These are phyloP conservation scores for Ligustrum vulgare DNA, from an alignment of 257 asterid genomes.

Conservation along the genomic window DNA sequence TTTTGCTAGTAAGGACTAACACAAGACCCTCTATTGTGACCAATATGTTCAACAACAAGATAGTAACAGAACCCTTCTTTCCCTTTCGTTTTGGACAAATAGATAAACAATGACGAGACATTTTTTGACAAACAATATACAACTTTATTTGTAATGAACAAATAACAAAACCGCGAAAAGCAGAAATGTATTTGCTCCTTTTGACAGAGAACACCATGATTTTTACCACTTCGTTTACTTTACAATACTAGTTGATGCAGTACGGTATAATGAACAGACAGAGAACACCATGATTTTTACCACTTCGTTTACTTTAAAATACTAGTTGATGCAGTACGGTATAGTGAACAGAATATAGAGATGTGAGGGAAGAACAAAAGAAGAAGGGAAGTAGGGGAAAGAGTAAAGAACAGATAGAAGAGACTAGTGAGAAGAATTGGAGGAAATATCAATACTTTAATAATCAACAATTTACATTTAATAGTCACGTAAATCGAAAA, in stretches of 20 bases:
- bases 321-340: background rate
- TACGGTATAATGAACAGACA: background rate
- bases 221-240: background rate
- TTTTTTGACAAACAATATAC: background rate
- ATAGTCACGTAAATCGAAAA: background rate
- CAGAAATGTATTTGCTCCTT: background rate
- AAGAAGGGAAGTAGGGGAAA: background rate
- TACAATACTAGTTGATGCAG: background rate
- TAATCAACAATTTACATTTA: too few relatives aligned
- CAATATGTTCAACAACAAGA: background rate
- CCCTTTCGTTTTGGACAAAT: background rate
- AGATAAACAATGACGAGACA: background rate
- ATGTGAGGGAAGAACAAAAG: background rate
- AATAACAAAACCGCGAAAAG: background rate
- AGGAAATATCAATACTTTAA: background rate
- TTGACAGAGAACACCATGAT: background rate
- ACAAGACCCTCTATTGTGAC: background rate
- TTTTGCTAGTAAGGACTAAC: background rate
- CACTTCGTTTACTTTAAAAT: background rate
- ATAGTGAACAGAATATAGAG: background rate
- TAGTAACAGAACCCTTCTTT: background rate
- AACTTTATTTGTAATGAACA: background rate
- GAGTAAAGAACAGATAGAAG: background rate
- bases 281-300: background rate
- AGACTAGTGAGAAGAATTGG: background rate